Evolutionary conservation across 306 rosid species (phyloP).

Genomic region (Sindora glabra): DNA sequence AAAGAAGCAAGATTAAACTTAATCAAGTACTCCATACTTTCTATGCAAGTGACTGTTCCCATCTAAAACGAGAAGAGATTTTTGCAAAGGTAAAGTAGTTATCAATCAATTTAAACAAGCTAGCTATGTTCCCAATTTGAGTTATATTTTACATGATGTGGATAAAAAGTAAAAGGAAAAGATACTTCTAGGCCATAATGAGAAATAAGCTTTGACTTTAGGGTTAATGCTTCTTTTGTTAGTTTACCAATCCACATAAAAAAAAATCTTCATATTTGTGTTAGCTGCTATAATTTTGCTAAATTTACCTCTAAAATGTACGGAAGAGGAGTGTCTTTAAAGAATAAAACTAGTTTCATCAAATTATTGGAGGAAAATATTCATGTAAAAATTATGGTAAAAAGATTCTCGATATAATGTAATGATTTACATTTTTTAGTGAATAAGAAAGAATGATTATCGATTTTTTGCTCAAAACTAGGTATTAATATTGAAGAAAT

Average conservation of each 20-base stretch:
- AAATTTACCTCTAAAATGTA: slow-evolving; percentile 49
- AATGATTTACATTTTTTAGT: no score
- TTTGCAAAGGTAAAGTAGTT: slow-evolving; percentile 55
- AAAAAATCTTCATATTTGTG: slow-evolving; percentile 82
- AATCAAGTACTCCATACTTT: slow-evolving; percentile 73
- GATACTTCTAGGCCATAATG: slow-evolving; percentile 73
- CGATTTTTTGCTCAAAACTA: no score
- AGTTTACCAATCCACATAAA: slow-evolving; percentile 49
- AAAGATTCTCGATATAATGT: slow-evolving; percentile 1
- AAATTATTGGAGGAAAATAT: slow-evolving; percentile 61
- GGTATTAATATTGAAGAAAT: no score
- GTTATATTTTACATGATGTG: slow-evolving; percentile 71
- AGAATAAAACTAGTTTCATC: slow-evolving; percentile 77
- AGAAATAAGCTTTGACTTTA: slow-evolving; percentile 73
- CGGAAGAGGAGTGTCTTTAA: slow-evolving; percentile 56
- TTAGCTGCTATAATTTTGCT: slow-evolving; percentile 87
- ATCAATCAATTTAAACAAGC: slow-evolving; percentile 53
- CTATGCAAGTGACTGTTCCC: slow-evolving; percentile 70
- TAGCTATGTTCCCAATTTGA: slow-evolving; percentile 71
- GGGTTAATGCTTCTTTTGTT: slow-evolving; percentile 53
- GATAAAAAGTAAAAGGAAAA: slow-evolving; percentile 91
- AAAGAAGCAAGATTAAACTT: slow-evolving; percentile 75
- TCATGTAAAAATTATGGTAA: slow-evolving; percentile 90
- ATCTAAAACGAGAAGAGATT: slow-evolving; percentile 78
- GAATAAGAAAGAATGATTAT: no score